These are phyloP conservation scores for Yarrowia porcina DNA, from an alignment of 805 yeast species.

Conservation along the genomic window DNA sequence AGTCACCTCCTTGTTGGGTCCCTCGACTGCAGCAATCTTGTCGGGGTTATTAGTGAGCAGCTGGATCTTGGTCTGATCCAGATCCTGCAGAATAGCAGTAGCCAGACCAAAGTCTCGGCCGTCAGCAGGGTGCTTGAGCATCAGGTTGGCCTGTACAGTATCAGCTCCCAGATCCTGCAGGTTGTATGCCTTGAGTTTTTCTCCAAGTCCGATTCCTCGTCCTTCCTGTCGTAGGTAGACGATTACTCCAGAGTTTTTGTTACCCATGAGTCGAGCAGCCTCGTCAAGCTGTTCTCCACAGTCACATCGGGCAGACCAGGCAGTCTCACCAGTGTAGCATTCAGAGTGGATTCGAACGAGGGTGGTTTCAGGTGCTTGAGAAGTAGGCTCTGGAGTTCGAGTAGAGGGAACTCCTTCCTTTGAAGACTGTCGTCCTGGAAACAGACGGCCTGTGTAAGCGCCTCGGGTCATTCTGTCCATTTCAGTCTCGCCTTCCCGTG, in stretches of 20 bases:
- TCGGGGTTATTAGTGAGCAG: conserved; percentile 94
- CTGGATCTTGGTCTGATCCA: conserved; percentile 68
- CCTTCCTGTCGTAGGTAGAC: conserved; percentile 98
- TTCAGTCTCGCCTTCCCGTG: conserved; percentile 70
- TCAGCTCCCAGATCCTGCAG: conserved; percentile 98
- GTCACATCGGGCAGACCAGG: conserved; percentile 98
- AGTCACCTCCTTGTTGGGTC: conserved; percentile 64
- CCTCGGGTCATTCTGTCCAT: conserved; percentile 97
- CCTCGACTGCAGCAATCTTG: conserved; percentile 91
- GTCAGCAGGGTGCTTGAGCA: conserved; percentile 96
- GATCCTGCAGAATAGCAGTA: conserved; percentile 83
- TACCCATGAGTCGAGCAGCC: conserved; percentile 91
- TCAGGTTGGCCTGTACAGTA: conserved; percentile 91
- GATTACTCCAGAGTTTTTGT: conserved; percentile 84
- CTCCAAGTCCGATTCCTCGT: conserved; percentile 97
- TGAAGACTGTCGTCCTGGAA: conserved; percentile 76
- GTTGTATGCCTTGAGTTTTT: conserved; percentile 93
- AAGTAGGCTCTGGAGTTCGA: conserved; percentile 20
- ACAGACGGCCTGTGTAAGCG: conserved; percentile 85
- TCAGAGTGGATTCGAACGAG: conserved; percentile 92
- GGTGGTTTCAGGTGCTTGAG: conserved; percentile 20
- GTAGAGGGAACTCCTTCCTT: conserved; percentile 28
- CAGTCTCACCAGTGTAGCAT: conserved; percentile 98
- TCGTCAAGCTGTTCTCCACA: conserved; percentile 99
- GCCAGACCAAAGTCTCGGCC: conserved; percentile 93